phyloP scores from a whole-genome alignment of 1,284 basidiomycete species.

The Pisolithus thermaeus region DNA sequence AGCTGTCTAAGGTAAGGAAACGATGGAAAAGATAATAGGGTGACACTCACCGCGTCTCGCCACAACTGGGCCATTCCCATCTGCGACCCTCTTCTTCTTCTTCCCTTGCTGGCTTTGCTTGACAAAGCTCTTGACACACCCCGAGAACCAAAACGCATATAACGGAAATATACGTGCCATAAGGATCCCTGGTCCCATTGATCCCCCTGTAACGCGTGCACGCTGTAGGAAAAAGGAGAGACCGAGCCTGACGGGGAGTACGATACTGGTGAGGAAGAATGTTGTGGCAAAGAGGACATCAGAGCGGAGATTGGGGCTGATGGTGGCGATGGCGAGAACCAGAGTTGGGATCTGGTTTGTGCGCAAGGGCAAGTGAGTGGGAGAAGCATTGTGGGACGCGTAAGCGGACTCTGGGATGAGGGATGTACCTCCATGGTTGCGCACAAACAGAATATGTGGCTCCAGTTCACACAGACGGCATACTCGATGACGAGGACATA shows the following conservation, averaged over 20 bases:
- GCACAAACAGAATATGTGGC: constrained; percentile 43
- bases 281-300: constrained; percentile 46
- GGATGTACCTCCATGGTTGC: constrained; percentile 49
- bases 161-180: constrained; percentile 42
- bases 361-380: constrained; percentile 1
- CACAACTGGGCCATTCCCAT: background rate
- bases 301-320: constrained; percentile 41
- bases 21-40: background rate
- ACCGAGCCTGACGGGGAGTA: constrained; percentile 40
- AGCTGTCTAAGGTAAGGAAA: background rate
- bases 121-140: constrained; percentile 46
- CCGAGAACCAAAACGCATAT: constrained; percentile 50
- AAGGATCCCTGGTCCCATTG: constrained; percentile 36
- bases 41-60: background rate
- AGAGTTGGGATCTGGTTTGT: constrained; percentile 50
- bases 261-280: constrained; percentile 53
- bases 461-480: constrained; percentile 33
- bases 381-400: background rate
- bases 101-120: constrained; percentile 25
- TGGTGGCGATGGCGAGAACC: constrained; percentile 43
- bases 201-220: constrained; percentile 22
- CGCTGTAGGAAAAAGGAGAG: constrained; percentile 32
- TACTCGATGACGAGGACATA: constrained; percentile 48
- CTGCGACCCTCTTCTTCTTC: background rate
- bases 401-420: background rate